Conservation (phyloP, 768 basidiomycete genomes). For the Saitozyma sp. region DNA sequence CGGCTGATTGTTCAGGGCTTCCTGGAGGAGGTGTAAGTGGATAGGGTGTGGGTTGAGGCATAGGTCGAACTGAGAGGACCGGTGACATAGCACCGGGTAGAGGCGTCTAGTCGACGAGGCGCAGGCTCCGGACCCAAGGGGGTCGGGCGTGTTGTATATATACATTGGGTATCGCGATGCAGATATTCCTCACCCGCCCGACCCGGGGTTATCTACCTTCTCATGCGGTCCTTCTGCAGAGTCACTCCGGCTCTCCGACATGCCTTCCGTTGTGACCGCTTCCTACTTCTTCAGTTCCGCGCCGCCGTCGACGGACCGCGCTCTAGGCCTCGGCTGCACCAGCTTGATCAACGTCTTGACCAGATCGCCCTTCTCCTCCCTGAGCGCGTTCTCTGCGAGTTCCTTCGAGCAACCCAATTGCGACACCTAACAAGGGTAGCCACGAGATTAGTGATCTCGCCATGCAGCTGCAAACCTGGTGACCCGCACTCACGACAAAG, state of each 20-base stretch:
- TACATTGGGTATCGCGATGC: too few species aligned
- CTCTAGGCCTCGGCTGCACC: conserved; percentile 38
- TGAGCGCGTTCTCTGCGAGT: conserved; percentile 26
- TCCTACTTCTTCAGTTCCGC: conserved; percentile 15
- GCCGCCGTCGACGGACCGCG: conserved; percentile 33
- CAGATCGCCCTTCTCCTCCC: conserved; percentile 38
- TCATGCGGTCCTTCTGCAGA: neutral
- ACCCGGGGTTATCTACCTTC: too few species aligned
- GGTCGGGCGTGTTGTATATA: too few species aligned
- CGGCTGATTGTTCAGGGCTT: conserved; percentile 91
- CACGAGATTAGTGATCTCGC: too few species aligned
- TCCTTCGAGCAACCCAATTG: conserved; percentile 33
- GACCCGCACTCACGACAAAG: conserved; percentile 32
- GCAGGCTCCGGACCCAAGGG: too few species aligned
- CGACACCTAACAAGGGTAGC: conserved; percentile 17
- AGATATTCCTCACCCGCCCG: too few species aligned
- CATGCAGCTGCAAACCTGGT: neutral
- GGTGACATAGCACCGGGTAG: too few species aligned
- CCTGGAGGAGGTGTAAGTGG: conserved; percentile 70
- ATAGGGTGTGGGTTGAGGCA: too few species aligned
- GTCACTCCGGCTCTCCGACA: neutral
- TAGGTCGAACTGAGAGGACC: too few species aligned
- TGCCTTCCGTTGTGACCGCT: conserved; percentile 1
- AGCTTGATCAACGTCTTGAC: conserved; percentile 41
- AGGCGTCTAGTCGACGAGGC: too few species aligned